A percentile compares a stretch with the other conserved stretches of the same genome.
Evolutionary conservation across 345 rosid genomes (phyloP).

Genomic region (Eucalyptus grandis): DNA sequence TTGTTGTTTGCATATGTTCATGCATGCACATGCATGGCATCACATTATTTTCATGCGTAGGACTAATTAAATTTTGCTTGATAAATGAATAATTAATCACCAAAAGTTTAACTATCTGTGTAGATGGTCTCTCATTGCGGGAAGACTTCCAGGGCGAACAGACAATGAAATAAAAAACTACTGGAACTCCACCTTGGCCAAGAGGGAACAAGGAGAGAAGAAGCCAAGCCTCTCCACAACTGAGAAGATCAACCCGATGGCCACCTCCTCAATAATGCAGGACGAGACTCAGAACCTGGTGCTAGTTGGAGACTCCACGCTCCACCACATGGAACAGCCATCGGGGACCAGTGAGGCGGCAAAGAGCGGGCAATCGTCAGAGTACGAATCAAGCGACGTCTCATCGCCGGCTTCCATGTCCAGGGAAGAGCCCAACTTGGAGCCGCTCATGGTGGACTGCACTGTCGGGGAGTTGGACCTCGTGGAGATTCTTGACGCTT

Average conservation of each 20-base stretch:
- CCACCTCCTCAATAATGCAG: background rate
- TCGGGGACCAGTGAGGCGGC: background rate
- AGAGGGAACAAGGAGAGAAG: background rate
- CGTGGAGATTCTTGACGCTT: background rate
- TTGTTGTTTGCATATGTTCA: background rate
- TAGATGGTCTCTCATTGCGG: constrained; percentile 13
- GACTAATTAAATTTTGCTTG: background rate
- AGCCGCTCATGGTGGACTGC: background rate
- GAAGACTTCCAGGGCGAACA: constrained; percentile 40
- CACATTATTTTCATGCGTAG: background rate
- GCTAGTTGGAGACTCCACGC: background rate
- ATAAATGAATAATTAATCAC: background rate
- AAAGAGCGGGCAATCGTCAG: background rate
- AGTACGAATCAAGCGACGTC: background rate
- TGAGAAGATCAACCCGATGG: background rate
- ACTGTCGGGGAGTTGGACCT: background rate
- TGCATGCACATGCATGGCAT: background rate
- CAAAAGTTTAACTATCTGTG: background rate
- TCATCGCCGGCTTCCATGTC: background rate
- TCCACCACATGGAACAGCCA: background rate
- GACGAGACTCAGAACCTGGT: background rate
- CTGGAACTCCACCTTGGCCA: constrained; percentile 23
- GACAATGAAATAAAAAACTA: constrained; percentile 45
- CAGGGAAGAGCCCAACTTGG: background rate
- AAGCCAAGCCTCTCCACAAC: background rate